Evolutionary conservation across 148 eudicot species (phyloP), one percentile per base, ranked within the genome.

Genomic region (Rhododendron kiyosumense): DNA sequence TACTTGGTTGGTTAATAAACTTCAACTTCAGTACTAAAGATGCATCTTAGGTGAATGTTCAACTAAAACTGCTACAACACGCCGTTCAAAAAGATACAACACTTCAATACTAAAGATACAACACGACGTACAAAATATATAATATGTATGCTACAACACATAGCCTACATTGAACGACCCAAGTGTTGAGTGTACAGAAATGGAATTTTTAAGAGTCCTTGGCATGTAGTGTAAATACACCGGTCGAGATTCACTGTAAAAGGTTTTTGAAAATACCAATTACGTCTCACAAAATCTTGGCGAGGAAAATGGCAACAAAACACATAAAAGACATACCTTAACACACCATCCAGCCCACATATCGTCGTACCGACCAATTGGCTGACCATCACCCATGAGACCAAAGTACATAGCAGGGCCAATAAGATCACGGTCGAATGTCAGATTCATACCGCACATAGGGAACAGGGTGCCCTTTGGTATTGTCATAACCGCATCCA

Each of bases 271-370:
- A 79, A 45, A 14, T 28, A 20, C 51, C 54, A 43, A 45, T 78
- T 78, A n/a, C 4, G 52, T 12, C 24, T 26, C 13, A 49, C 38
- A 28, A 46, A 75, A 7, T n/a, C 65, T 59, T 11, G 11, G 52
- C 32, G 30, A 51, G 15, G 38, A 5, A 13, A 2, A 67, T 51
- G 79, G 8, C 34, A 36, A 30, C 5, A 12, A 52, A 75, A 36
- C 41, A 54, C 28, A 82, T 13, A 34, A n/a, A 65, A 46, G 1
- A 46, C 34, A 20, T 80, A 91, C 92, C 91, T 93, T 93, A 26
- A 85, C 82, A 82, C 94, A 93, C 95, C 94, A 93, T 48, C 94
- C 93, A 85, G 94, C 92, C 94, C 93, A 93, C 92, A 93, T 93
- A 73, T 93, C 94, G 17, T 93, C 95, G 45, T 93, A 93, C 28